Evolutionary conservation across 2,329 filamentous ascomycete genomes (phyloP).

Genomic region (Akanthomyces muscarius): DNA sequence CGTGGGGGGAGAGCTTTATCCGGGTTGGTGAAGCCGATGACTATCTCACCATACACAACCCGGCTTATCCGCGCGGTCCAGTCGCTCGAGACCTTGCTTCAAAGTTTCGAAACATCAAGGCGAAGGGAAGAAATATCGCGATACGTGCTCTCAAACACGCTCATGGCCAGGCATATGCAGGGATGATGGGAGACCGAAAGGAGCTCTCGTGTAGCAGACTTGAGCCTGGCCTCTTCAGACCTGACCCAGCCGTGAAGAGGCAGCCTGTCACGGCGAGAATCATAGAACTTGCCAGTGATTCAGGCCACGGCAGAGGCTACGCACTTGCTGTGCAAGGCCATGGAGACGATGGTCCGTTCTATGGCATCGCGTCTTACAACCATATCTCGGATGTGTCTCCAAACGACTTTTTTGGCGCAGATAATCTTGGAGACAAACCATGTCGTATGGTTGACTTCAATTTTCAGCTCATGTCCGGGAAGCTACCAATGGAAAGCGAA

Average conservation of each 20-base stretch:
- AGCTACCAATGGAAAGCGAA: background rate
- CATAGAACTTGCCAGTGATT: background rate
- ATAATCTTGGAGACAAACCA: background rate
- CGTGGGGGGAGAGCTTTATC: background rate
- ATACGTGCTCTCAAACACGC: background rate
- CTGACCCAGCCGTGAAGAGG: background rate
- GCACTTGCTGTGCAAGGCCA: background rate
- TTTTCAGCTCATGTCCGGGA: background rate
- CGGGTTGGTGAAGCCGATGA: background rate
- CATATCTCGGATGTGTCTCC: background rate
- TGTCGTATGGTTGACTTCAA: slow-evolving; percentile 10
- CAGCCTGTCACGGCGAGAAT: background rate
- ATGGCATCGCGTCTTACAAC: slow-evolving; percentile 7
- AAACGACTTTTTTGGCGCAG: background rate
- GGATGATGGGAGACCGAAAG: background rate
- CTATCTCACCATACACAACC: slow-evolving; percentile 3
- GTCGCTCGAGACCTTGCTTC: background rate
- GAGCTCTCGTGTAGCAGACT: background rate
- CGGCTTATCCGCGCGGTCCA: background rate
- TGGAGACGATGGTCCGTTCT: background rate
- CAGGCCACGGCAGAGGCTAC: background rate
- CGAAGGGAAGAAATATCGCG: background rate
- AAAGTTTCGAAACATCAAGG: background rate
- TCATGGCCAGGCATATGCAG: background rate
- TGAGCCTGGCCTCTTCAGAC: background rate